A percentile compares a stretch with the other conserved stretches of the same genome.
phyloP scores from a whole-genome alignment of 306 rosid genomes.

The Senna siamea region DNA sequence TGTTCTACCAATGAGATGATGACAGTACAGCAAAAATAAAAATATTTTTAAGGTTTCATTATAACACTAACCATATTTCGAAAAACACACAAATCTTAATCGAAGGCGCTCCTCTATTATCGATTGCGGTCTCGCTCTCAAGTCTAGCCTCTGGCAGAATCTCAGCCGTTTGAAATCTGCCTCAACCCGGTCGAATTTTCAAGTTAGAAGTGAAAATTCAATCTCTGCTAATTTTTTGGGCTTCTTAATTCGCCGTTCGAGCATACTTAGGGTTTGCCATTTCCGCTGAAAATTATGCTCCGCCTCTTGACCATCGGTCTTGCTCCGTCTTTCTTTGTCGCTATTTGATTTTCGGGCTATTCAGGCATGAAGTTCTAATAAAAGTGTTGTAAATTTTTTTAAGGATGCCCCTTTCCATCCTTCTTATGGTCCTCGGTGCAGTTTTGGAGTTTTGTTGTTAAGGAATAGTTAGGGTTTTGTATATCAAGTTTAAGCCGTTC shows the following conservation, averaged over 20 bases:
- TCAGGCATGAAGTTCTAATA: background rate
- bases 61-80: background rate
- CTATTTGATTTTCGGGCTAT: background rate
- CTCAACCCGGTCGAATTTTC: background rate
- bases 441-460: background rate
- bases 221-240: background rate
- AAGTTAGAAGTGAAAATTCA: background rate
- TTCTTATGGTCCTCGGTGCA: constrained; percentile 1
- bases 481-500: background rate
- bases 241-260: background rate
- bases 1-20: constrained; percentile 3
- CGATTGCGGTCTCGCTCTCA: background rate
- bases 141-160: background rate
- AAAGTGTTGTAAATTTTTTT: background rate
- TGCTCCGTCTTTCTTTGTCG: background rate
- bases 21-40: too few relatives aligned
- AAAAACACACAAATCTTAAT: background rate
- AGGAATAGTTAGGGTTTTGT: constrained; percentile 30
- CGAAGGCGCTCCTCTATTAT: constrained; percentile 3
- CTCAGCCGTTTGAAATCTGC: background rate
- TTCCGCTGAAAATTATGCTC: background rate
- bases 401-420: background rate
- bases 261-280: constrained; percentile 29
- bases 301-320: background rate
- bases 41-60: background rate